These are phyloP conservation scores for Lodderomyces oxycetoniae DNA, from an alignment of 1,139 yeast species.

Conservation along the genomic window DNA sequence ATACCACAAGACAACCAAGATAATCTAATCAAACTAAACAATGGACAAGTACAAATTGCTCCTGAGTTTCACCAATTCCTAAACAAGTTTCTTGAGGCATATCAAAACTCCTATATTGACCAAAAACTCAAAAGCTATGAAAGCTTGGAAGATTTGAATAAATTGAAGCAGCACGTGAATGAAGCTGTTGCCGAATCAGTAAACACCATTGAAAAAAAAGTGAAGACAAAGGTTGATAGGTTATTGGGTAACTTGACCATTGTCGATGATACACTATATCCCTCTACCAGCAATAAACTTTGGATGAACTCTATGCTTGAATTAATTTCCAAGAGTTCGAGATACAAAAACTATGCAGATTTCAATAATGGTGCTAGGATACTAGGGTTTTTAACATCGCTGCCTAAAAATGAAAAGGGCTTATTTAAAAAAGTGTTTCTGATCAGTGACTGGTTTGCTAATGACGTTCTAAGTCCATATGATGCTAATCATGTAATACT, in stretches of 20 bases:
- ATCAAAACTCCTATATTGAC: constrained; percentile 12
- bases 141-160: constrained; percentile 6
- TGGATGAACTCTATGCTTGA: constrained; percentile 27
- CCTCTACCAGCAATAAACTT: constrained; percentile 7
- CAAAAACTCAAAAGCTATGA: constrained; percentile 8
- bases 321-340: constrained; percentile 31
- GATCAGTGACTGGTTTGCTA: constrained; percentile 35
- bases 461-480: constrained; percentile 24
- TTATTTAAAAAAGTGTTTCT: constrained; percentile 25
- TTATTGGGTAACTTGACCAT: constrained; percentile 24
- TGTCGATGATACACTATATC: constrained; percentile 6
- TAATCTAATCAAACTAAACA: constrained; percentile 22
- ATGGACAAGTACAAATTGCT: constrained; percentile 33
- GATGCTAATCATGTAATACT: constrained; percentile 40
- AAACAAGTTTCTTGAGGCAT: constrained; percentile 31
- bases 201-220: constrained; percentile 5
- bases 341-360: constrained; percentile 41
- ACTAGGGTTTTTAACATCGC: constrained; percentile 36
- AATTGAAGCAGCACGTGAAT: constrained; percentile 8
- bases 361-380: constrained; percentile 38
- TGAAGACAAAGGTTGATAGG: constrained; percentile 19
- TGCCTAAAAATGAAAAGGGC: constrained; percentile 14
- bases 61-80: constrained; percentile 41
- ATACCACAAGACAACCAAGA: too few relatives aligned
- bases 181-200: constrained; percentile 4